Percentiles rank a stretch among this genome's conserved stretches.
Conservation (phyloP, 2,329 filamentous ascomycete genomes). For the Exophiala aquamarina region DNA sequence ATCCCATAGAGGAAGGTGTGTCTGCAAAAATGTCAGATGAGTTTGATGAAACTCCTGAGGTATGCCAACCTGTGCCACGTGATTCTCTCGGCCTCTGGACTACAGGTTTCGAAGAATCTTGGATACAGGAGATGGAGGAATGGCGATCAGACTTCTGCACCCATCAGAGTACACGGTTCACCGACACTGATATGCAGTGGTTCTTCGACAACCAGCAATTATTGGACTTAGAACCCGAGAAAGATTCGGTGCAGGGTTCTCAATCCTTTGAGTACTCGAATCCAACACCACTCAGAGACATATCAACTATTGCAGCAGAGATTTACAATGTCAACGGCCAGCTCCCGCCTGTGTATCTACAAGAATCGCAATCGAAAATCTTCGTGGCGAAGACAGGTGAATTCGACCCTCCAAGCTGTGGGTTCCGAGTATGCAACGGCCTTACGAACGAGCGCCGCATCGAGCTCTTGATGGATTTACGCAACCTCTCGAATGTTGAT, state of each 20-base stretch:
- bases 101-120: neutral
- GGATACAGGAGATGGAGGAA: slow-evolving; percentile 2
- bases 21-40: too few relatives aligned
- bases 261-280: neutral
- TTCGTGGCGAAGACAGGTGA: slow-evolving; percentile 2
- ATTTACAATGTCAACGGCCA: neutral
- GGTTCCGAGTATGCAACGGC: slow-evolving; percentile 9
- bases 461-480: slow-evolving; percentile 10
- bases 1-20: too few relatives aligned
- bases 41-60: too few relatives aligned
- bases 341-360: slow-evolving; percentile 7
- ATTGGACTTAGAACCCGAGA: neutral
- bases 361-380: slow-evolving; percentile 10
- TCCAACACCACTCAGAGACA: neutral
- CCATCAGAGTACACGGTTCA: neutral
- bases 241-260: too few relatives aligned
- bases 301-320: too few relatives aligned
- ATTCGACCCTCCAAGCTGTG: slow-evolving; percentile 6
- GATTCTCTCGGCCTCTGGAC: neutral
- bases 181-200: slow-evolving; percentile 7
- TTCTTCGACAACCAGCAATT: slow-evolving; percentile 3
- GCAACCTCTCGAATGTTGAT: slow-evolving; percentile 4
- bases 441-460: slow-evolving; percentile 10
- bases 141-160: neutral
- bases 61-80: too few relatives aligned